Base-by-base conservation (phyloP, 768 basidiomycete species). In the Mycena galericulata region DNA sequence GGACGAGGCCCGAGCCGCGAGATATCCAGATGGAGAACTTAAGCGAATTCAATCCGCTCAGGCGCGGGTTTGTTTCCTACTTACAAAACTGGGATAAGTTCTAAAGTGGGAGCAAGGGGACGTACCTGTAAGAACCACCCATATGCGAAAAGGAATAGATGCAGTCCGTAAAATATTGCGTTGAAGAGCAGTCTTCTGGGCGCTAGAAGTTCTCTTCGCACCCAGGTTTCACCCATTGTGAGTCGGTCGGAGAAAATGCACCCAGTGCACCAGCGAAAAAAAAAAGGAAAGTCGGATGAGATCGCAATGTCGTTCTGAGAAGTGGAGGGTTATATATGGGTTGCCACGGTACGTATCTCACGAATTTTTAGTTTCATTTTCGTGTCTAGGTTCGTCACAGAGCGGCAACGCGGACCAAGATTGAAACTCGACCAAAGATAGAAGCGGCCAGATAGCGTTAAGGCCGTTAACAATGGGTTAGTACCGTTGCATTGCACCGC, bases 91-190 rank as follows among this genome's bases (percentile, higher is more conserved):
- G 46, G 27, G 14, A 49, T 45, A 12, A 18, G 49, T 38, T 29
- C 4, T 50, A 11, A 17, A 30, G 43, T 17, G 24, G 3, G 15
- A 17, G 10, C n/a, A 6, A 57, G 36, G 29, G 57, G 27, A 76
- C 84, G 27, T 67, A 90, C 94, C 87, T 95, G 93, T 75, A 87
- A 87, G 76, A 89, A 85, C 94, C 96, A 98, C n/a, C 96, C 96
- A 78, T 94, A 92, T 0, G 83, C 89, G 74, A 97, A 96, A 73
- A 94, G 77, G 66, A 78, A 81, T 40, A 94, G 59, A 67, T 98
- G 96, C 0, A 87, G 73, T 45, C 93, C 90, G 73, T 96, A 95
- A 80, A 94, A 97, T 55, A 94, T 70, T 70, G 90, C 75, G 71
- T 93, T 93, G 80, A 95, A 93, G 58, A 81, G 75, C 68, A 94